Percentiles rank a stretch among this genome's conserved stretches.
Evolutionary conservation across 345 rosid genomes (phyloP).

Genomic region (Orychophragmus violaceus): DNA sequence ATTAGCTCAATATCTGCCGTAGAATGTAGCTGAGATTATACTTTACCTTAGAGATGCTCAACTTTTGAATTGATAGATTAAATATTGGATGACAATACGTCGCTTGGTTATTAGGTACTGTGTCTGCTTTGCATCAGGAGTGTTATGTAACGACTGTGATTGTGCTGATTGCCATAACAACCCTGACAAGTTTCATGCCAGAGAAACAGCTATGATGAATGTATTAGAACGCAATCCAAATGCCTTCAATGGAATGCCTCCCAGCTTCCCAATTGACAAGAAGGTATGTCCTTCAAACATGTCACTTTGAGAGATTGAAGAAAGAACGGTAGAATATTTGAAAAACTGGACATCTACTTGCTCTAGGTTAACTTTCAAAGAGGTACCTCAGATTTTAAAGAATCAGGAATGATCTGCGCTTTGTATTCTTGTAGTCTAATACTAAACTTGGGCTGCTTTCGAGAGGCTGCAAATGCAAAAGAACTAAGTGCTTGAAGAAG

Average conservation of each 20-base stretch:
- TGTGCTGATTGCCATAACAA: conserved; percentile 45
- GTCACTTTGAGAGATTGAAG: not conserved
- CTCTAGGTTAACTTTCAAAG: not conserved
- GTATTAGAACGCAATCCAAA: conserved; percentile 42
- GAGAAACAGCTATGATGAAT: conserved; percentile 32
- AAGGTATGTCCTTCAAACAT: conserved; percentile 28
- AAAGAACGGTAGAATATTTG: not conserved
- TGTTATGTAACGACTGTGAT: conserved; percentile 44
- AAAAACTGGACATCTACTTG: not conserved
- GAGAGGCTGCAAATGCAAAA: conserved; percentile 56
- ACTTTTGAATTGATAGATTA: too few species aligned
- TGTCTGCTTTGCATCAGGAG: conserved; percentile 51
- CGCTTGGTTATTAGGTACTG: conserved; percentile 41
- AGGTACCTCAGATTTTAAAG: too few species aligned
- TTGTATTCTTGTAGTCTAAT: conserved; percentile 23
- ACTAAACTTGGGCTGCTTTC: conserved; percentile 29
- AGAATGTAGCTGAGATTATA: not conserved
- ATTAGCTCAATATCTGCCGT: not conserved
- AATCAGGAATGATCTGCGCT: conserved; percentile 1
- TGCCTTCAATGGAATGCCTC: conserved; percentile 38
- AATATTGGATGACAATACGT: too few species aligned
- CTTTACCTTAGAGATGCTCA: not conserved
- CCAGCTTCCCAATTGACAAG: conserved; percentile 6
- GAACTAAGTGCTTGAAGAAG: conserved; percentile 42
- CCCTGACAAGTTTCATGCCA: conserved; percentile 26